Evolutionary conservation across 305 asterid species (phyloP), one percentile per base, ranked within the genome.

Genomic region (Coffea humblotiana): DNA sequence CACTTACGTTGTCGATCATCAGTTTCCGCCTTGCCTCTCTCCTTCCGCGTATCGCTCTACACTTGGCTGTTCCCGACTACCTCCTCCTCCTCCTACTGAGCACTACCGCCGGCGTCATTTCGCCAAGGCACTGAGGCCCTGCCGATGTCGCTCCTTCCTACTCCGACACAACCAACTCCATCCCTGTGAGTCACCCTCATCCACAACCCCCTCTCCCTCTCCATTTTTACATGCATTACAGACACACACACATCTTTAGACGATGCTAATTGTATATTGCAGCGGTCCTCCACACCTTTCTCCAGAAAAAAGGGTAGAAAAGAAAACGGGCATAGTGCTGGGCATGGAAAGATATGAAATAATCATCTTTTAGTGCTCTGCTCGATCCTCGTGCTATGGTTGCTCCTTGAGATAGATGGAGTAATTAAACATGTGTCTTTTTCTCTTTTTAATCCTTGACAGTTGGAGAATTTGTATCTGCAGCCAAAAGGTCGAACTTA

Each of bases 401-500:
- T 58, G 11, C 25, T 21, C 25, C 25, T 61, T n/a, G 9, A 61
- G 13, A 61, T 61, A 61, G 32, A 40, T 19, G 25, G 25, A 61
- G 23, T 40, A n/a, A 23, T 29, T 32, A 32, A 32, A 32, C 32
- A 61, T 8, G 11, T 61, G 67, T 15, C 32, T 0, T 61, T 54
- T 10, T 12, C 51, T 9, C 11, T 29, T n/a, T 65, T 65, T 47
- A 35, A 68, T 65, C 61, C 69, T 56, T 78, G 67, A 60, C 27
- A 13, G 16, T 61, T 63, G 43, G 43, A 40, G 43, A 48, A 25
- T 47, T 7, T 63, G 25, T 27, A 45, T n/a, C 19, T 60, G 76
- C 90, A 93, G 99, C 85, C 86, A 52, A 88, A 88, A 70, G 94
- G 90, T 77, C 87, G 87, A 76, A 60, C 84, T 67, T 93, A 88